Evolutionary conservation across 805 yeast genomes (phyloP).

Genomic region (Teunomyces kruisii): DNA sequence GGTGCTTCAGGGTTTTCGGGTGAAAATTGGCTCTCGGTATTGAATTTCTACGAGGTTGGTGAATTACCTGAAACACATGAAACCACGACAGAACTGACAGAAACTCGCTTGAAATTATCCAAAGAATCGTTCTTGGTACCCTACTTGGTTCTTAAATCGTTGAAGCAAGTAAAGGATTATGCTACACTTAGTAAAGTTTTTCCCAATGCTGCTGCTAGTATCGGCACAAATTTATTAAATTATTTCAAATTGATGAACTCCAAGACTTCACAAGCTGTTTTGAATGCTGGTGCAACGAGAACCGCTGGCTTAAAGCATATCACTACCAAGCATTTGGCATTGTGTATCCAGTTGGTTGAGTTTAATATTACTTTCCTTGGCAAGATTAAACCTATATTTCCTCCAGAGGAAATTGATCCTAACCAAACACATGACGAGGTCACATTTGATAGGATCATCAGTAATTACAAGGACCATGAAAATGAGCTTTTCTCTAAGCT

Average conservation of each 20-base stretch:
- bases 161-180: slow-evolving; percentile 46
- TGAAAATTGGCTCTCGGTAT: slow-evolving; percentile 24
- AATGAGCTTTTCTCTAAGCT: slow-evolving; percentile 61
- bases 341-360: slow-evolving; percentile 65
- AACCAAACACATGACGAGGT: slow-evolving; percentile 22
- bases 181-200: slow-evolving; percentile 57
- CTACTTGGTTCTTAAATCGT: slow-evolving; percentile 18
- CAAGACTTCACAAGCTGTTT: slow-evolving; percentile 56
- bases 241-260: slow-evolving; percentile 48
- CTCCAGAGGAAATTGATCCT: neutral
- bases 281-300: slow-evolving; percentile 74
- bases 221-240: slow-evolving; percentile 49
- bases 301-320: slow-evolving; percentile 75
- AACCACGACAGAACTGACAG: neutral
- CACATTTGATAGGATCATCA: slow-evolving; percentile 29
- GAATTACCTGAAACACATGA: neutral
- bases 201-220: slow-evolving; percentile 40
- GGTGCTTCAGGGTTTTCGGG: slow-evolving; percentile 25
- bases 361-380: slow-evolving; percentile 38
- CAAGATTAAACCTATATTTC: slow-evolving; percentile 22
- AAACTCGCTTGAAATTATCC: slow-evolving; percentile 14
- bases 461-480: slow-evolving; percentile 57
- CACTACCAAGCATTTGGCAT: slow-evolving; percentile 67
- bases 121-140: slow-evolving; percentile 31
- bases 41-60: slow-evolving; percentile 21